Percentiles rank a stretch among this genome's conserved stretches.
These are phyloP conservation scores for Mycena chlorophos DNA, from an alignment of 768 basidiomycete genomes.

Conservation along the genomic window DNA sequence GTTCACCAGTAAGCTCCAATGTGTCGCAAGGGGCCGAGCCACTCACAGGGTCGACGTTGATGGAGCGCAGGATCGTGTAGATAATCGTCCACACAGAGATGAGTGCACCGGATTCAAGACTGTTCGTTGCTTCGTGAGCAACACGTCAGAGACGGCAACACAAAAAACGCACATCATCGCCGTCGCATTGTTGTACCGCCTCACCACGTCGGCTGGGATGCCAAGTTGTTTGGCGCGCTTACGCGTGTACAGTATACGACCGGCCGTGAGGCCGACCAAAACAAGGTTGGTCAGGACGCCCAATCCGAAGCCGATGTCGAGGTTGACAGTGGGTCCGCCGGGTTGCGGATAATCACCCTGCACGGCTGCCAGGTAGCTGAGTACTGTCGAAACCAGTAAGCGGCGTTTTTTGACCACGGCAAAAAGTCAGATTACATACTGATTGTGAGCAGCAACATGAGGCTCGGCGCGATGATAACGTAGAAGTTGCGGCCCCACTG, in stretches of 20 bases:
- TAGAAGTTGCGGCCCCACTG: conserved; percentile 17
- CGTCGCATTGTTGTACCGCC: conserved; percentile 9
- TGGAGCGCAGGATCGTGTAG: conserved; percentile 16
- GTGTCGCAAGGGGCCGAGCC: background rate
- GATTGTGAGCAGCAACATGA: conserved; percentile 10
- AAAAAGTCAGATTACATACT: background rate
- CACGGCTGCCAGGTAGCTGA: conserved; percentile 13
- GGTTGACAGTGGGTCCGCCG: conserved; percentile 8
- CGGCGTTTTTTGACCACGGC: background rate
- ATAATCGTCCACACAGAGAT: conserved; percentile 10
- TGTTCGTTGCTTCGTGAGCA: background rate
- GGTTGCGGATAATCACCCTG: conserved; percentile 17
- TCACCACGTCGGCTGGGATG: background rate
- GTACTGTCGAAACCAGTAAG: background rate
- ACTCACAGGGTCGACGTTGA: conserved; percentile 2
- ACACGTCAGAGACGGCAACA: background rate
- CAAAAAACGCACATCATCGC: conserved; percentile 13
- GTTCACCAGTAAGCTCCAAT: background rate
- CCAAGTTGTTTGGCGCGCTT: background rate
- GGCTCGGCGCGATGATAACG: conserved; percentile 2
- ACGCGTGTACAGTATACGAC: conserved; percentile 13
- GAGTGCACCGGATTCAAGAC: conserved; percentile 16
- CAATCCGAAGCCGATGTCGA: conserved; percentile 9
- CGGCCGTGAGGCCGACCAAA: conserved; percentile 18
- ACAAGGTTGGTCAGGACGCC: conserved; percentile 15